Base-by-base conservation (phyloP, 805 yeast species). In the Sugiyamaella lignohabitans region DNA sequence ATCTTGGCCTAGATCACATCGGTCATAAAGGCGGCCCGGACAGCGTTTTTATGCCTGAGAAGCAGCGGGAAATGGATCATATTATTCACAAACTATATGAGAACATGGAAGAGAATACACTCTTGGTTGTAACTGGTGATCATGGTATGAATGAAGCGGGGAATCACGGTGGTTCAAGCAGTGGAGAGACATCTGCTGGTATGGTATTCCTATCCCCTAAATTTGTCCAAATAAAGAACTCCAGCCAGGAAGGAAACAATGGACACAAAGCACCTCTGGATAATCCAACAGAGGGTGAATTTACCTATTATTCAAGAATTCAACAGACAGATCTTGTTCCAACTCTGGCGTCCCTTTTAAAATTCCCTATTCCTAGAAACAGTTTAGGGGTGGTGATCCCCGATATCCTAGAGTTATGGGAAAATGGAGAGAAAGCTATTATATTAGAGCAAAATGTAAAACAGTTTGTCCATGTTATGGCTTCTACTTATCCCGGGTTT, bases 91-190 rank as follows among this genome's bases (percentile, higher is more conserved):
- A 67, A 32, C 61, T 91, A 0, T 86, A 78, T 58, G 60, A 68
- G 2, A 36, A 46, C 2, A 45, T 60, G 6, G 69, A 66, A 16
- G 73, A 73, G 6, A 66, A 70, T 18, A 82, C 95, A 0, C 62
- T 93, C 42, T 64, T 91, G 19, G 76, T 89, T 3, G 76, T 89
- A 0, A 67, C 85, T 71, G 98, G 98, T 0, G 98, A 89, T 57
- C 98, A 89, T 63, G 98, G 97, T 2, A 89, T 89, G 97, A 88
- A 88, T 59, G 94, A 88, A 44, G 77, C 84, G 3, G 97, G 97
- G 1, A 91, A 89, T 57, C 98, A 93, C 62, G 99, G 99, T 5
- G 99, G 98, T 1, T 86, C 97, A 0, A 84, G 96, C 2, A 61
- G 73, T 0, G 95, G 96, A 1, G 99, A 93, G 63, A 91, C 97